phyloP scores from a whole-genome alignment of 805 yeast species.

The Tanozyma kutaoensis region DNA sequence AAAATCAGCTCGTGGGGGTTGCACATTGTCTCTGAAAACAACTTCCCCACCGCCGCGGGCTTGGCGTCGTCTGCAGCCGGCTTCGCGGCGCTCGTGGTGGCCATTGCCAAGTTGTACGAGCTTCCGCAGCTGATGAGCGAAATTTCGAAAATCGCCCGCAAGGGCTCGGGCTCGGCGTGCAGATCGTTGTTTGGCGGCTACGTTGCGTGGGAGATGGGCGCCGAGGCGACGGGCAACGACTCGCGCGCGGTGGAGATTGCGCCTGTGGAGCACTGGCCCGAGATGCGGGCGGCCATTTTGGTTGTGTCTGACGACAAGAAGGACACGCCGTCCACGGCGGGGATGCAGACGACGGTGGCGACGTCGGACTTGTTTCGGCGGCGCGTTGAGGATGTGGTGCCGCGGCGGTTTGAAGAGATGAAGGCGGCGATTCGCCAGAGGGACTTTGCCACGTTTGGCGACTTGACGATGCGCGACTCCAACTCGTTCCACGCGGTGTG shows the following conservation, averaged over 20 bases:
- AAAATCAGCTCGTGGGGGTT: slow-evolving; percentile 50
- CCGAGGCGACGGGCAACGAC: slow-evolving; percentile 62
- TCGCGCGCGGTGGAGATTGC: slow-evolving; percentile 92
- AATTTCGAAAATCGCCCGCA: slow-evolving; percentile 86
- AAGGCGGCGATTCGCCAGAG: slow-evolving; percentile 56
- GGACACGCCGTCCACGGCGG: slow-evolving; percentile 88
- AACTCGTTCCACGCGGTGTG: slow-evolving; percentile 98
- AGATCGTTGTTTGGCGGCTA: slow-evolving; percentile 94
- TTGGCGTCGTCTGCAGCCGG: slow-evolving; percentile 98
- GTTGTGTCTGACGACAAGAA: slow-evolving; percentile 91
- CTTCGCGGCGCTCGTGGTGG: slow-evolving; percentile 85
- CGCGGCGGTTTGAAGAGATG: slow-evolving; percentile 75
- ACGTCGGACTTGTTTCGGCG: slow-evolving; percentile 79
- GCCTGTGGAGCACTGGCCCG: slow-evolving; percentile 78
- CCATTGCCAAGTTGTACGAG: slow-evolving; percentile 75
- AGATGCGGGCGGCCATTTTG: slow-evolving; percentile 76
- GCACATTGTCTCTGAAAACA: slow-evolving; percentile 83
- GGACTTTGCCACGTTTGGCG: slow-evolving; percentile 73
- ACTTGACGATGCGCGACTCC: slow-evolving; percentile 90
- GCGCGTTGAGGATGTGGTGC: slow-evolving; percentile 75
- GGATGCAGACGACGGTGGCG: slow-evolving; percentile 91
- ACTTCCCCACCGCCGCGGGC: slow-evolving; percentile 99
- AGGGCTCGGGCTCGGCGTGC: slow-evolving; percentile 98
- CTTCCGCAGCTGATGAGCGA: slow-evolving; percentile 80
- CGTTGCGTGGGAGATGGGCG: slow-evolving; percentile 99